A percentile compares a stretch with the other conserved stretches of the same genome.
Conservation (phyloP, 495 filamentous ascomycete species). For the Neurospora hispaniola region DNA sequence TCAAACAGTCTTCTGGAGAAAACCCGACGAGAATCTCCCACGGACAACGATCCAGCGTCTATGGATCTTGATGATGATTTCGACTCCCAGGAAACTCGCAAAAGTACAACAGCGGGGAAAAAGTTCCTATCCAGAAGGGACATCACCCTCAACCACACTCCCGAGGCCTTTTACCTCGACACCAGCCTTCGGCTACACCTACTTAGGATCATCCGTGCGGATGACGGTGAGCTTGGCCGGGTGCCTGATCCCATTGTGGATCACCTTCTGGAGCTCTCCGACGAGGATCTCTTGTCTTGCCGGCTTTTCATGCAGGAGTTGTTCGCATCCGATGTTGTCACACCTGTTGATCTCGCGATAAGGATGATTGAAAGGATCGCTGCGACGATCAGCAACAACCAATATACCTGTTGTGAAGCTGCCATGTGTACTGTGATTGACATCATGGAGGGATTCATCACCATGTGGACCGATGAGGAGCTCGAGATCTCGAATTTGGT, state of each 20-base stretch:
- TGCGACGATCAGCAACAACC: constrained; percentile 42
- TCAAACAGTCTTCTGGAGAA: constrained; percentile 38
- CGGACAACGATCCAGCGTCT: constrained; percentile 33
- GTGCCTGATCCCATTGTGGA: constrained; percentile 40
- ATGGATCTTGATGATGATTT: constrained; percentile 83
- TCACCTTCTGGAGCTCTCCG: constrained; percentile 45
- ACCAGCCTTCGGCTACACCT: constrained; percentile 29
- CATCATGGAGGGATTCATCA: constrained; percentile 53
- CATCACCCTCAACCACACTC: constrained; percentile 32
- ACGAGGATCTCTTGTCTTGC: constrained; percentile 49
- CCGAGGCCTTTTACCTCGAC: constrained; percentile 38
- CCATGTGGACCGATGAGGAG: constrained; percentile 49
- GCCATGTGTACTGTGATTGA: constrained; percentile 59
- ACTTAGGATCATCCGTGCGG: constrained; percentile 27
- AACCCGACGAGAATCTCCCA: constrained; percentile 13
- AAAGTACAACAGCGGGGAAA: constrained; percentile 21
- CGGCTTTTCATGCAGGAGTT: constrained; percentile 42
- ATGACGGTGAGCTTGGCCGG: constrained; percentile 24
- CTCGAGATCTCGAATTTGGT: constrained; percentile 50
- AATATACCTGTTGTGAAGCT: constrained; percentile 67
- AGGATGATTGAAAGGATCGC: constrained; percentile 39
- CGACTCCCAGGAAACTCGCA: constrained; percentile 42
- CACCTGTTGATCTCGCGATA: constrained; percentile 29
- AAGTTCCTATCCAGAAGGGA: constrained; percentile 37
- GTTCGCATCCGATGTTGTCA: constrained; percentile 31